Percentiles rank a stretch among this genome's conserved stretches.
Evolutionary conservation across 1,139 yeast genomes (phyloP).

Genomic region (Wickerhamomyces sp.): DNA sequence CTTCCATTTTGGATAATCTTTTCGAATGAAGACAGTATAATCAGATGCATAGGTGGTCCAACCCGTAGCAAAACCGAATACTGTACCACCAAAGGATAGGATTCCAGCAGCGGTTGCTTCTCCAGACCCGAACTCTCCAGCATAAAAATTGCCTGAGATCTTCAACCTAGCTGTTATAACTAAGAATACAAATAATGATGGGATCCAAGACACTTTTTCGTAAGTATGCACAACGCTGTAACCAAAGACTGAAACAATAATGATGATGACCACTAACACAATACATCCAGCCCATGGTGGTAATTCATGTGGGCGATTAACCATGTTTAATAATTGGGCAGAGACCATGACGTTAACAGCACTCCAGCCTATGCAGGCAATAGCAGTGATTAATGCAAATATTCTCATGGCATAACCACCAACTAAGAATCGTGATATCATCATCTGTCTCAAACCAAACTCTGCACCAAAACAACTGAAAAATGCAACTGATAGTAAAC

Average conservation of each 20-base stretch:
- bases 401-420: slow-evolving; percentile 76
- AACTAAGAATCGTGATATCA: slow-evolving; percentile 69
- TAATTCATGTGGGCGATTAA: slow-evolving; percentile 51
- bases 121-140: slow-evolving; percentile 41
- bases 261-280: slow-evolving; percentile 63
- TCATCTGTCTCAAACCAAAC: slow-evolving; percentile 86
- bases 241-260: slow-evolving; percentile 80
- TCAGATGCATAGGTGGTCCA: slow-evolving; percentile 95
- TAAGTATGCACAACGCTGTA: slow-evolving; percentile 75
- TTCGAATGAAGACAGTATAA: slow-evolving; percentile 81
- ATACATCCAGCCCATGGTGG: slow-evolving; percentile 94
- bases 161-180: slow-evolving; percentile 75
- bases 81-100: slow-evolving; percentile 78
- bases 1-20: slow-evolving; percentile 50
- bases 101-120: slow-evolving; percentile 67
- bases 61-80: slow-evolving; percentile 90
- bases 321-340: slow-evolving; percentile 77
- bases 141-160: slow-evolving; percentile 55
- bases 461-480: slow-evolving; percentile 81
- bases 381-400: slow-evolving; percentile 69
- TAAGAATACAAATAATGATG: slow-evolving; percentile 66
- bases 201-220: slow-evolving; percentile 89
- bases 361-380: slow-evolving; percentile 97
- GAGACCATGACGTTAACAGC: slow-evolving; percentile 89
- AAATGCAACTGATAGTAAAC: slow-evolving; percentile 75